A percentile compares a stretch with the other conserved stretches of the same genome.
Evolutionary conservation across 129 eudicot species (phyloP).

Genomic region (Escallonia rubra): DNA sequence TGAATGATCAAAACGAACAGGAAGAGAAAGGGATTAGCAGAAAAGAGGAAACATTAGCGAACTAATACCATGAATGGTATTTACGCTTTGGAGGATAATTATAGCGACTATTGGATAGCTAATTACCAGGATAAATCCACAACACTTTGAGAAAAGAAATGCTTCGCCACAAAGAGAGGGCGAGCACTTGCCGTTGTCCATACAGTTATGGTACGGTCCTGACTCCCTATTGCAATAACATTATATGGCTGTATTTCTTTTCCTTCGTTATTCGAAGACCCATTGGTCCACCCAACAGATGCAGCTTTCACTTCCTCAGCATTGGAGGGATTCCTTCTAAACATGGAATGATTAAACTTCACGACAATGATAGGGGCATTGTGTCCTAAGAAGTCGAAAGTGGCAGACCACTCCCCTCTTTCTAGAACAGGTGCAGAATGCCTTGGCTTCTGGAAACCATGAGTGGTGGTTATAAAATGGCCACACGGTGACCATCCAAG

Average conservation of each 20-base stretch:
- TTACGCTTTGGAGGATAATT: neutral
- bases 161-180: constrained; percentile 95
- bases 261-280: constrained; percentile 58
- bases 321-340: constrained; percentile 45
- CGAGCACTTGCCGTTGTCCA: constrained; percentile 99
- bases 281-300: constrained; percentile 88
- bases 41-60: neutral
- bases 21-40: neutral
- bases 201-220: constrained; percentile 94
- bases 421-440: constrained; percentile 99
- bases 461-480: constrained; percentile 92
- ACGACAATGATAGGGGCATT: constrained; percentile 96
- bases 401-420: constrained; percentile 98
- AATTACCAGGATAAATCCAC: constrained; percentile 91
- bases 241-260: constrained; percentile 88
- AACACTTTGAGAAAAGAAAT: constrained; percentile 91
- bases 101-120: neutral
- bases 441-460: constrained; percentile 97
- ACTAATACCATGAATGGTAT: neutral
- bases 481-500: constrained; percentile 99
- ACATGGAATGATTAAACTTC: constrained; percentile 94
- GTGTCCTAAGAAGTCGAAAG: constrained; percentile 97
- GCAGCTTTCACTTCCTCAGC: constrained; percentile 47
- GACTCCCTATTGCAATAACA: constrained; percentile 97
- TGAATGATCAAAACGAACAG: neutral